Percentiles rank a stretch among this genome's conserved stretches.
Evolutionary conservation across 495 filamentous ascomycete genomes (phyloP).

Genomic region (Saxophila tyrrhenica): DNA sequence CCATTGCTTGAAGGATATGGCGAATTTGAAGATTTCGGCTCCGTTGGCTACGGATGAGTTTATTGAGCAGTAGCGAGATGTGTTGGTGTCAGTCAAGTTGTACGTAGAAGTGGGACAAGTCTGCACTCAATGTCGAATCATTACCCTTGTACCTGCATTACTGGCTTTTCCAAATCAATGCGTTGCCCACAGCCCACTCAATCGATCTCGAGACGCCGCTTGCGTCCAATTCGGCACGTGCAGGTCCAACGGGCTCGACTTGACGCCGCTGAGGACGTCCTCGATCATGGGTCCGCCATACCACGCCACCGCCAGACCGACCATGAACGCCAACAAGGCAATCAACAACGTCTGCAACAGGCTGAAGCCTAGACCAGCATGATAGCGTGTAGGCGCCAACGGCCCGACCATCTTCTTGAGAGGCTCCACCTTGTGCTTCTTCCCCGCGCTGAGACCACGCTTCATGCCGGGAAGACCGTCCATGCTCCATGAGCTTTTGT

Average conservation of each 20-base stretch:
- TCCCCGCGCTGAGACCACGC: conserved; percentile 31
- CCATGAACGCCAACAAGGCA: conserved; percentile 5
- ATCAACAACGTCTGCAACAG: not conserved
- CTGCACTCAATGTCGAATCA: not conserved
- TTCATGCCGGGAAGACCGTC: conserved; percentile 44
- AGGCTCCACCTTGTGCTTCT: conserved; percentile 35
- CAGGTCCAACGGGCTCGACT: not conserved
- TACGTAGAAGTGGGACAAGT: too few species aligned
- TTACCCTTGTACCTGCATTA: not conserved
- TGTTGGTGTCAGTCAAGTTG: too few species aligned
- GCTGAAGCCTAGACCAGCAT: not conserved
- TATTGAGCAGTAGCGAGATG: not conserved
- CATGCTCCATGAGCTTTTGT: conserved; percentile 42
- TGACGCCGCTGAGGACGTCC: not conserved
- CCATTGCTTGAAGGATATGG: not conserved
- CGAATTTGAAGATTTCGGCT: not conserved
- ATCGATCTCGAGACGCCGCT: not conserved
- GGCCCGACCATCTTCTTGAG: conserved; percentile 38
- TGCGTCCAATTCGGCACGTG: not conserved
- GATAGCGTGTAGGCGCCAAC: conserved; percentile 17
- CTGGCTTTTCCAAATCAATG: not conserved
- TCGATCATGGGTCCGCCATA: not conserved
- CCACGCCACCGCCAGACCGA: conserved; percentile 3
- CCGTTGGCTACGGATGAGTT: not conserved
- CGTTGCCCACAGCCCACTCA: not conserved